These are phyloP conservation scores for Yamadazyma endophytica DNA, from an alignment of 805 yeast genomes.

Conservation along the genomic window DNA sequence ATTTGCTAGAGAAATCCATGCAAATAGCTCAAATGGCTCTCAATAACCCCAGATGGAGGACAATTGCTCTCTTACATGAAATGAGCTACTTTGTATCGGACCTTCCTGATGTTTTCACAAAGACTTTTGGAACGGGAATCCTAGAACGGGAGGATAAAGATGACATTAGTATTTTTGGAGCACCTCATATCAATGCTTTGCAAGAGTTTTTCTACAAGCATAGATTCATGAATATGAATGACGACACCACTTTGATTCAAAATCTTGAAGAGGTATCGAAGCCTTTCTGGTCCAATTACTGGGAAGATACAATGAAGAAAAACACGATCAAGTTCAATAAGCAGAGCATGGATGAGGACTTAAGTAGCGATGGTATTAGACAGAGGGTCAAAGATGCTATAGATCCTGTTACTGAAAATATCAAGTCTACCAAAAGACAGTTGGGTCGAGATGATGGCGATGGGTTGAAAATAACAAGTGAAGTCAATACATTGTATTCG, in stretches of 20 bases:
- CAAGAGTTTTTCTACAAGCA: conserved; percentile 54
- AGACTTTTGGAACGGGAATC: conserved; percentile 43
- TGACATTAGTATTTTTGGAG: conserved; percentile 48
- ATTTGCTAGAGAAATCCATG: conserved; percentile 41
- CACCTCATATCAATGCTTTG: conserved; percentile 49
- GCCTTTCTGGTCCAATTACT: conserved; percentile 52
- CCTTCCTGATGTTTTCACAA: conserved; percentile 38
- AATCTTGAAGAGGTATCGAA: conserved; percentile 31
- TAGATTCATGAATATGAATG: conserved; percentile 35
- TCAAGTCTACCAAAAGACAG: conserved; percentile 6
- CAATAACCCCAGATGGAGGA: conserved; percentile 52
- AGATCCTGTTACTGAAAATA: conserved; percentile 1
- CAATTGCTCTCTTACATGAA: conserved; percentile 57
- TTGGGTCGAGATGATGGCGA: conserved; percentile 15
- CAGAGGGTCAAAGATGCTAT: conserved; percentile 10
- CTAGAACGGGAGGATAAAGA: conserved; percentile 13
- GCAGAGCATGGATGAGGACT: conserved; percentile 19
- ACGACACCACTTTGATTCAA: conserved; percentile 20
- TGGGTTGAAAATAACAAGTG: conserved; percentile 17
- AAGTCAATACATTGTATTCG: conserved; percentile 18
- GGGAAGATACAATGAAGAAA: conserved; percentile 40
- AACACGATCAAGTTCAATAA: conserved; percentile 33
- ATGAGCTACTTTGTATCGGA: conserved; percentile 54
- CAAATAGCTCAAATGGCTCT: conserved; percentile 47
- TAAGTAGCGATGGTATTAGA: conserved; percentile 7